Evolutionary conservation across 352 stramenopile species (phyloP), one percentile per base, ranked within the genome.

Genomic region (Phytophthora sp.): DNA sequence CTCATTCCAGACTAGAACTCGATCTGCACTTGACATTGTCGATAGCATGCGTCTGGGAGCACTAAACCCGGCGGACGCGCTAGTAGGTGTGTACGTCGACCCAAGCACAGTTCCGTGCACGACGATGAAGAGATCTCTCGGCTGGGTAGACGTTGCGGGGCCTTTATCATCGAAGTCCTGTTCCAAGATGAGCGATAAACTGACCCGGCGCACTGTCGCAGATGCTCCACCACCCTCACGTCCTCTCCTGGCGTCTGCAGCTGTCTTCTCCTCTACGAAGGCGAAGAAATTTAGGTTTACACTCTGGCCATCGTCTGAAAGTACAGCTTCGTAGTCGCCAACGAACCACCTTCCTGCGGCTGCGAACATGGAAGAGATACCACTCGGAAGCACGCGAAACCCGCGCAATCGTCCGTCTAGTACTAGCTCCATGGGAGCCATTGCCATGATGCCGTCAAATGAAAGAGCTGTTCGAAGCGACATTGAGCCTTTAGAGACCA

Each of bases 381-480:
- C 53, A 17, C 53, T 53, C 2, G 53, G 53, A 10, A 51, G 43
- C 26, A 26, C 15, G 5, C 15, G 52, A 26, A 61, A 49, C 17
- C 8, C 27, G 21, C 42, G 39, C 23, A 52, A 24, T 21, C 30
- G 24, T 2, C 50, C 44, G 26, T 52, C 50, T 7, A 37, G 28
- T 27, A 41, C 37, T 12, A 77, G 17, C n/a, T 49, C 6, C 63
- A 68, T 68, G 4, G 24, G 20, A 7, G 23, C 12, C 7, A 7
- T 10, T 13, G 23, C 17, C 6, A 18, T 28, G 8, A 9, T 32
- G 1, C n/a, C n/a, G 12, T n/a, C 9, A n/a, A 62, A 18, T 20
- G 45, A 49, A 18, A 52, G 17, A 21, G 31, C 59, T 8, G 59
- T 62, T 45, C 38, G 18, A 9, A 62, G 3, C 5, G 27, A 44